A percentile compares a stretch with the other conserved stretches of the same genome.
These are phyloP conservation scores for Penicillium pulvis DNA, from an alignment of 495 filamentous ascomycete genomes.

Conservation along the genomic window DNA sequence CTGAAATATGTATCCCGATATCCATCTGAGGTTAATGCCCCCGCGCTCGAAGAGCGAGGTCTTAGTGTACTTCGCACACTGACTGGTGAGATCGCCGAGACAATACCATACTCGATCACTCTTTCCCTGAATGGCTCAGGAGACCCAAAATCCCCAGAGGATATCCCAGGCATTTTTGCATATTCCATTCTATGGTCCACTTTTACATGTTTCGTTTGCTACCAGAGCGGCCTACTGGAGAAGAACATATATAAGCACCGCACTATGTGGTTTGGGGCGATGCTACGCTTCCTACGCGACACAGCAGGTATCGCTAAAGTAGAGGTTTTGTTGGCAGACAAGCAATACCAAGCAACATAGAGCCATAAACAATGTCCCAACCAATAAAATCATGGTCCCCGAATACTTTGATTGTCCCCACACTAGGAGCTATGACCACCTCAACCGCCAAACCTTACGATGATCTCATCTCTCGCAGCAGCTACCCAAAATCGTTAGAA, in stretches of 20 bases:
- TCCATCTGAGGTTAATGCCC: not conserved
- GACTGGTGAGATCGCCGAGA: slow-evolving; percentile 11
- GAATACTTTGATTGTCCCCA: not conserved
- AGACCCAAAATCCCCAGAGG: slow-evolving; percentile 3
- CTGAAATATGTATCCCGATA: not conserved
- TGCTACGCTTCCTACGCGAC: slow-evolving; percentile 14
- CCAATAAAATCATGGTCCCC: not conserved
- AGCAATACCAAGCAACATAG: not conserved
- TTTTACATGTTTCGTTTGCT: slow-evolving; percentile 3
- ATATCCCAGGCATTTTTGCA: slow-evolving; percentile 11
- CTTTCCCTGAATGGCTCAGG: slow-evolving; percentile 8
- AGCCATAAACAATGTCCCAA: not conserved
- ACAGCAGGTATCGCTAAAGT: slow-evolving; percentile 17
- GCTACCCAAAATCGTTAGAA: no score
- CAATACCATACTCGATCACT: slow-evolving; percentile 11
- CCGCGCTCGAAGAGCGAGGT: not conserved
- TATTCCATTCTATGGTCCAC: slow-evolving; percentile 16
- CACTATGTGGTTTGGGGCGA: slow-evolving; percentile 9
- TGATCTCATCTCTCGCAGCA: not conserved
- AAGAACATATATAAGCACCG: not conserved
- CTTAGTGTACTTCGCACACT: not conserved
- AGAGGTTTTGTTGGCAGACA: slow-evolving; percentile 2
- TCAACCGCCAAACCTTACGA: not conserved
- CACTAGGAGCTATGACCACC: slow-evolving; percentile 6
- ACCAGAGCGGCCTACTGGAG: slow-evolving; percentile 7